These are phyloP conservation scores for Aspergillus sp. DNA, from an alignment of 2,329 filamentous ascomycete genomes.

Conservation along the genomic window DNA sequence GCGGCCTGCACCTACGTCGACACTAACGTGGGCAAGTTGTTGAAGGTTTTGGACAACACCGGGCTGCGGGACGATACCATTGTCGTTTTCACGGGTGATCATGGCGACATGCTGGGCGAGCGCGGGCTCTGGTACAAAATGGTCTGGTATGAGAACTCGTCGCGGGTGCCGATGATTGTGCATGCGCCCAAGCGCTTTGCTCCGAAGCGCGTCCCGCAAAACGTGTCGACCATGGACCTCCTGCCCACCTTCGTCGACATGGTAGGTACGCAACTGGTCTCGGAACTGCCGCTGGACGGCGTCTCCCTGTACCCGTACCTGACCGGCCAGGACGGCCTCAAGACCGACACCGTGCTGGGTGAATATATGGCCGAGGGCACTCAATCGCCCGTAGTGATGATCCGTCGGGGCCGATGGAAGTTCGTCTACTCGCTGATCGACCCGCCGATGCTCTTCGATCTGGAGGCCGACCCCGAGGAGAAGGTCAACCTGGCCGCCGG, in stretches of 20 bases:
- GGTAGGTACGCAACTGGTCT: slow-evolving; percentile 67
- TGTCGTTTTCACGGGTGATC: slow-evolving; percentile 88
- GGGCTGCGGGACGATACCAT: slow-evolving; percentile 82
- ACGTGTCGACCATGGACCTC: slow-evolving; percentile 88
- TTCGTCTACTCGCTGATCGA: slow-evolving; percentile 84
- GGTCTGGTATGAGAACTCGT: slow-evolving; percentile 91
- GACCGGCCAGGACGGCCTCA: slow-evolving; percentile 52
- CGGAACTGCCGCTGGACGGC: slow-evolving; percentile 80
- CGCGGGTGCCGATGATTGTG: slow-evolving; percentile 83
- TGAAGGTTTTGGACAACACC: slow-evolving; percentile 75
- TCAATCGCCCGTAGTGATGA: slow-evolving; percentile 88
- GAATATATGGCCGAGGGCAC: slow-evolving; percentile 96
- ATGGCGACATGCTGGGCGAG: slow-evolving; percentile 95
- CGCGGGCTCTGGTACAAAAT: slow-evolving; percentile 94
- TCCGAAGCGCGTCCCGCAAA: slow-evolving; percentile 74
- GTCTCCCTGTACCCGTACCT: slow-evolving; percentile 78
- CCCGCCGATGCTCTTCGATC: slow-evolving; percentile 79
- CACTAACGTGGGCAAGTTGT: slow-evolving; percentile 81
- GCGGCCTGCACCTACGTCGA: slow-evolving; percentile 92
- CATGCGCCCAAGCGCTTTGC: slow-evolving; percentile 74
- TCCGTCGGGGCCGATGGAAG: slow-evolving; percentile 85
- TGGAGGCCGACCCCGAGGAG: slow-evolving; percentile 73
- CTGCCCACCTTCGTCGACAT: slow-evolving; percentile 85
- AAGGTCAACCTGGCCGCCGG: slow-evolving; percentile 63
- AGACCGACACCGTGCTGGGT: slow-evolving; percentile 82